Conservation (phyloP, 306 rosid species). For the Rosa persica region DNA sequence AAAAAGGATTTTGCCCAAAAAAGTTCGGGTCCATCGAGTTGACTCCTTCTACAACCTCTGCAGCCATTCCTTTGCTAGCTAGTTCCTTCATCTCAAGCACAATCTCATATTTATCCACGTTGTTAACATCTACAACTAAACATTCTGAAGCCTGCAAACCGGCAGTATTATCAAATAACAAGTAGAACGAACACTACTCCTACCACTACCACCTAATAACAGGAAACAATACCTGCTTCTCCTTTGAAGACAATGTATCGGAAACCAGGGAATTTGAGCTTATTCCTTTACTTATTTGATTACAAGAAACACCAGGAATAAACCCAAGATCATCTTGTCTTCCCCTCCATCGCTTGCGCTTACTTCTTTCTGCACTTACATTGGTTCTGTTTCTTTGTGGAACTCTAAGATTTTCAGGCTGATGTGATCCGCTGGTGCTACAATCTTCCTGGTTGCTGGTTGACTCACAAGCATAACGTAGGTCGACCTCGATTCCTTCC, state of each 20-base stretch:
- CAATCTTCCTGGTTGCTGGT: constrained; percentile 72
- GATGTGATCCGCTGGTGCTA: constrained; percentile 89
- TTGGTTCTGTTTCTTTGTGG: constrained; percentile 55
- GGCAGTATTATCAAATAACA: background rate
- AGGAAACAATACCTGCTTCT: constrained; percentile 58
- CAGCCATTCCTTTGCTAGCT: constrained; percentile 87
- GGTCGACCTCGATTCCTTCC: constrained; percentile 61
- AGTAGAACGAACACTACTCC: background rate
- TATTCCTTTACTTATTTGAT: constrained; percentile 52
- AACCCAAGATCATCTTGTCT: constrained; percentile 64
- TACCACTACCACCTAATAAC: constrained; percentile 15
- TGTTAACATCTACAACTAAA: constrained; percentile 40
- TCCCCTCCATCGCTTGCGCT: constrained; percentile 96
- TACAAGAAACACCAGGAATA: constrained; percentile 42
- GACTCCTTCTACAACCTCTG: constrained; percentile 87
- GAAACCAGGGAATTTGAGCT: constrained; percentile 42
- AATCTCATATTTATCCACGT: constrained; percentile 74
- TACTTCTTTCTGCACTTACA: constrained; percentile 75
- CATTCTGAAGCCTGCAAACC: constrained; percentile 64
- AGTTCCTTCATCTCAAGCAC: constrained; percentile 85
- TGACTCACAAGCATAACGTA: constrained; percentile 64
- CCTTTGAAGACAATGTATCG: constrained; percentile 39
- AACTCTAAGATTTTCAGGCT: constrained; percentile 50
- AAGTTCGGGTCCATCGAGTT: constrained; percentile 67
- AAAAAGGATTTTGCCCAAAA: constrained; percentile 69